Percentiles rank a stretch among this genome's conserved stretches.
phyloP scores from a whole-genome alignment of 495 filamentous ascomycete genomes.

The Trichoderma reesei region DNA sequence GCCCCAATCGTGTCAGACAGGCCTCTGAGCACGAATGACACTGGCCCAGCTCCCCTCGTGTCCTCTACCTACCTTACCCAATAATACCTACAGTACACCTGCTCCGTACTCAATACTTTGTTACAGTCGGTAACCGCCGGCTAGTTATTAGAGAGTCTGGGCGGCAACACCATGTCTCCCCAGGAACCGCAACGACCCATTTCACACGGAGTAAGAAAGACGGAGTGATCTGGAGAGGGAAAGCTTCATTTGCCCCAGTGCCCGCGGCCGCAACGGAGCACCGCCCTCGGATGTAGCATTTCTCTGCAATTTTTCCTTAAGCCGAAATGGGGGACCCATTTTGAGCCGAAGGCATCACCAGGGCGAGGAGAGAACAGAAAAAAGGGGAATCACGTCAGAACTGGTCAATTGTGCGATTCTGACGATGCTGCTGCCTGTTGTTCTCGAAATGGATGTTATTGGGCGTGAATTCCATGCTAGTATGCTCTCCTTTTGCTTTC shows the following conservation, averaged over 20 bases:
- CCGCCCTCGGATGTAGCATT: not conserved
- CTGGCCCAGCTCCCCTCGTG: not conserved
- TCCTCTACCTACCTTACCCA: too few species aligned
- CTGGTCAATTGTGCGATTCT: not conserved
- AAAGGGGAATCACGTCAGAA: not conserved
- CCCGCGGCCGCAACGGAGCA: too few species aligned
- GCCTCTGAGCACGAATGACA: conserved; percentile 6
- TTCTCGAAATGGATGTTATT: too few species aligned
- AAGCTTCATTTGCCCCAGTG: too few species aligned
- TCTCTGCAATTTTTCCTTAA: not conserved
- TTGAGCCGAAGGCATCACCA: conserved; percentile 6
- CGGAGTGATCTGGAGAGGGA: not conserved
- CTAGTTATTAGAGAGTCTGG: too few species aligned
- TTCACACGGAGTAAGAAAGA: not conserved
- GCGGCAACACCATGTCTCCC: too few species aligned
- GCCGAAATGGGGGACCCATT: conserved; percentile 1
- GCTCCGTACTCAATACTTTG: not conserved
- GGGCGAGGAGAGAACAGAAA: not conserved
- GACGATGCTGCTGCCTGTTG: not conserved
- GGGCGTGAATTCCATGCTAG: too few species aligned
- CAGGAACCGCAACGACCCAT: too few species aligned
- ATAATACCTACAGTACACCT: too few species aligned
- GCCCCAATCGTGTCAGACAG: too few species aligned
- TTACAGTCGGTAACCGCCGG: not conserved
- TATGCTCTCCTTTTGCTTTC: too few species aligned